These are phyloP conservation scores for Priceomyces carsonii DNA, from an alignment of 805 yeast genomes.

Conservation along the genomic window DNA sequence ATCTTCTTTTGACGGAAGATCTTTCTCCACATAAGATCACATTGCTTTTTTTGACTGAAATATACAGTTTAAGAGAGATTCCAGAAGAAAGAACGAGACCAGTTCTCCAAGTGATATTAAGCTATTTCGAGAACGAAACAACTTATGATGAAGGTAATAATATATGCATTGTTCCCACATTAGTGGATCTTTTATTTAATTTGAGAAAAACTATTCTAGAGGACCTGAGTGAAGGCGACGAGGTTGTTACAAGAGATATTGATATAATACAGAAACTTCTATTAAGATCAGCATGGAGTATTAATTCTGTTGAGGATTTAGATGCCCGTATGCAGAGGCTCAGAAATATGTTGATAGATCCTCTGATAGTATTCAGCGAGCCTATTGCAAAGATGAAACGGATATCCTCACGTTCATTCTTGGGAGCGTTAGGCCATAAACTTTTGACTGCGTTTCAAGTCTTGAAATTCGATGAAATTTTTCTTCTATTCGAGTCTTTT, in stretches of 20 bases:
- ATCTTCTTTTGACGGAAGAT: constrained; percentile 35
- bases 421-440: constrained; percentile 34
- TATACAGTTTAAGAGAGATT: constrained; percentile 13
- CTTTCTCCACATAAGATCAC: constrained; percentile 59
- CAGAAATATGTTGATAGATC: background rate
- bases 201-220: constrained; percentile 12
- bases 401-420: constrained; percentile 21
- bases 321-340: constrained; percentile 4
- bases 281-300: constrained; percentile 44
- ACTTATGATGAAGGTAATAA: constrained; percentile 21
- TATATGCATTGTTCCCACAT: constrained; percentile 30
- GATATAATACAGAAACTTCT: constrained; percentile 33
- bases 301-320: constrained; percentile 31
- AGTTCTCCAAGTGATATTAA: constrained; percentile 42
- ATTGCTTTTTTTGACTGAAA: constrained; percentile 42
- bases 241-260: constrained; percentile 7
- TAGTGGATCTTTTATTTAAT: constrained; percentile 26
- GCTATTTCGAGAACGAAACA: constrained; percentile 39
- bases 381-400: background rate
- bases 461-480: constrained; percentile 39
- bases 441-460: constrained; percentile 32
- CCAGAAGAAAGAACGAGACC: constrained; percentile 37
- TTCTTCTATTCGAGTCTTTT: constrained; percentile 33
- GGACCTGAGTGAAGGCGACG: constrained; percentile 1
- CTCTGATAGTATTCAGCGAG: background rate